Base-by-base conservation (phyloP, 257 asterid genomes). In the Solanum chiquidenum region DNA sequence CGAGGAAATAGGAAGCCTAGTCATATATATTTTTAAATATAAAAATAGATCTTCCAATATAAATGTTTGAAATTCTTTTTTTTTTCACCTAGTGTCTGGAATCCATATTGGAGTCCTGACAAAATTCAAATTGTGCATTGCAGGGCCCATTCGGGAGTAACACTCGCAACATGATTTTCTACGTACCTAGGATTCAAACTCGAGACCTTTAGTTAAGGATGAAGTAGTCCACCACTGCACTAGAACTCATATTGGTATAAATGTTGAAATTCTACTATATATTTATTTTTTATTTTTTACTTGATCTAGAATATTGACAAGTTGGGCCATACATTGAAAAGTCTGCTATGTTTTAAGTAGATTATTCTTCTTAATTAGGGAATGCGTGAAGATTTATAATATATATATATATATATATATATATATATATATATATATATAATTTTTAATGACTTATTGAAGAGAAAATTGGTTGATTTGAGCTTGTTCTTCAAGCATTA, bases 61-160 rank as follows among this genome's bases (percentile, higher is more conserved):
- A n/a, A n/a, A 64, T 10, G 13, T 64, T n/a, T 38, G 40, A 71
- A 13, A 69, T 27, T 69, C 23, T 42, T 42, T 42, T 42, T 42
- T 42, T 3, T 31, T 31, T 31, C 49, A 10, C 1, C 0, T 1
- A 13, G 0, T 37, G 4, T 42, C 1, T 5, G 49, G 0, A 9
- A 11, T 42, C 0, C 1, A 42, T 42, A 42, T 10, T 42, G 13
- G 12, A 42, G 14, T 11, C 14, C 4, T 9, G 5, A 42, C 1
- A 9, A 42, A 42, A 10, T 42, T 3, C 4, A 3, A 1, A 10
- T 10, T 5, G 44, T 3, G 4, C 3, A 38, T 38, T 38, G 0
- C 44, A 38, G 3, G 1, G 4, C 11, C 2, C 44, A 38, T 8
- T 38, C 44, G 11, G 11, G 7, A 3, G 11, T 38, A 11, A 38